These are phyloP conservation scores for Orbilia oligospora DNA, from an alignment of 2,329 filamentous ascomycete species.

Conservation along the genomic window DNA sequence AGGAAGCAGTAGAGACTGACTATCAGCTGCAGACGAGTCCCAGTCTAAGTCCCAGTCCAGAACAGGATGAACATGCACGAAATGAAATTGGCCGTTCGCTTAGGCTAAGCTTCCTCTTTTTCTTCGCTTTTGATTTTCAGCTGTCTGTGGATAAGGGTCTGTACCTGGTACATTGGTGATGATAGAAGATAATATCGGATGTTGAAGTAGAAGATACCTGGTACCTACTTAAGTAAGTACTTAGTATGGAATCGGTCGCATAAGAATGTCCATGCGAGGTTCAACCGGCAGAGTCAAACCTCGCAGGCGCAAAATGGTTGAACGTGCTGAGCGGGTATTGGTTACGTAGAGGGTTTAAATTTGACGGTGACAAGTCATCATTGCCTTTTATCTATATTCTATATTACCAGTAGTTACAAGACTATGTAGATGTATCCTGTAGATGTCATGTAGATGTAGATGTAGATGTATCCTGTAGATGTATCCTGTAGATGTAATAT, in stretches of 20 bases:
- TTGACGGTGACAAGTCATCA: constrained; percentile 27
- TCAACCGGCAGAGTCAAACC: constrained; percentile 33
- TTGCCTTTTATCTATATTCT: too few species aligned
- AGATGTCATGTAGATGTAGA: not conserved
- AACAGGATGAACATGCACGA: constrained; percentile 8
- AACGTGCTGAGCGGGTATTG: constrained; percentile 50
- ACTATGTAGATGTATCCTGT: too few species aligned
- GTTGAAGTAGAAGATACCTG: constrained; percentile 23
- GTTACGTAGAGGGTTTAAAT: not conserved
- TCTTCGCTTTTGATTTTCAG: too few species aligned
- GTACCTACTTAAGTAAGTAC: too few species aligned
- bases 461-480: not conserved
- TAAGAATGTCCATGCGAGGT: constrained; percentile 44
- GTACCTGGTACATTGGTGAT: not conserved
- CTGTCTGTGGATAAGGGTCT: not conserved
- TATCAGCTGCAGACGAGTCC: not conserved
- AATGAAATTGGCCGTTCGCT: constrained; percentile 1
- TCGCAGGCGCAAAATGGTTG: constrained; percentile 33
- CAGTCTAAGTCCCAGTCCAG: not conserved
- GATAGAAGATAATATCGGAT: not conserved
- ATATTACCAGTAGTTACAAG: too few species aligned
- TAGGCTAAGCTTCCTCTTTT: not conserved
- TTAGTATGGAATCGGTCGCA: not conserved
- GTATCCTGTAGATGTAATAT: not conserved
- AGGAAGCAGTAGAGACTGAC: too few species aligned